These are phyloP conservation scores for Lyophyllum semitale DNA, from an alignment of 768 basidiomycete species.

Conservation along the genomic window DNA sequence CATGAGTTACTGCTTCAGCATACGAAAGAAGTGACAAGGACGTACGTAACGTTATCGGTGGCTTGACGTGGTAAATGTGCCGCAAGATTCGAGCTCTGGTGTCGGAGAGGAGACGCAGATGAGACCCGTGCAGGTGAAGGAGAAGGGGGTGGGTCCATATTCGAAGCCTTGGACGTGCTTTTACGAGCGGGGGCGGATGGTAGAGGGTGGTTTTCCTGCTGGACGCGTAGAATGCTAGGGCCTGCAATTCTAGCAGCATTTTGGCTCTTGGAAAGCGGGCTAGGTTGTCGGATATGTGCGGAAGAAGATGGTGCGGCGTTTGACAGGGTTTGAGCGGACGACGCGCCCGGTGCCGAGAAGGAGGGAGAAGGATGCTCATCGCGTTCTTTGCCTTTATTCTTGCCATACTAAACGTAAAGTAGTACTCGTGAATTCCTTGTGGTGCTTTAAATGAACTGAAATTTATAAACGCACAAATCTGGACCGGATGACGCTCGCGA, in stretches of 20 bases:
- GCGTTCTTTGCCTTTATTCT: slow-evolving; percentile 58
- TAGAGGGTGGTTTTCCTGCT: slow-evolving; percentile 19
- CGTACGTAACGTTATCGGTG: slow-evolving; percentile 60
- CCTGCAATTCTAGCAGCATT: slow-evolving; percentile 20
- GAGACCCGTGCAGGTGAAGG: slow-evolving; percentile 18
- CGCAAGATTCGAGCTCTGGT: slow-evolving; percentile 22
- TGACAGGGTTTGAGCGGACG: slow-evolving; percentile 40
- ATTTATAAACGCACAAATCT: slow-evolving; percentile 51
- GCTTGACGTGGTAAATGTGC: slow-evolving; percentile 33
- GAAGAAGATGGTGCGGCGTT: slow-evolving; percentile 27
- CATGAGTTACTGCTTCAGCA: neutral
- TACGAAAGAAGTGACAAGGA: slow-evolving; percentile 16
- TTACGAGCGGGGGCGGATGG: slow-evolving; percentile 23
- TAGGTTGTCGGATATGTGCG: slow-evolving; percentile 20
- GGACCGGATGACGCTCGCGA: slow-evolving; percentile 60
- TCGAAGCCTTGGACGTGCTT: slow-evolving; percentile 4
- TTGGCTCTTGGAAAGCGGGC: slow-evolving; percentile 23
- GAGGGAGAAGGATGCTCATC: slow-evolving; percentile 35
- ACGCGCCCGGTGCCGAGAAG: slow-evolving; percentile 31
- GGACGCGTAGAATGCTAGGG: slow-evolving; percentile 27
- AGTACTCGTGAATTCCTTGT: slow-evolving; percentile 17
- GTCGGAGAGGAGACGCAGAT: slow-evolving; percentile 21
- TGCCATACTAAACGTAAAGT: slow-evolving; percentile 47
- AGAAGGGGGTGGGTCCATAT: slow-evolving; percentile 14
- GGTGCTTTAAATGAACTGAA: slow-evolving; percentile 9